Percentiles rank a stretch among this genome's conserved stretches.
Evolutionary conservation across 768 basidiomycete species (phyloP).

Genomic region (Gelatoporia subvermispora): DNA sequence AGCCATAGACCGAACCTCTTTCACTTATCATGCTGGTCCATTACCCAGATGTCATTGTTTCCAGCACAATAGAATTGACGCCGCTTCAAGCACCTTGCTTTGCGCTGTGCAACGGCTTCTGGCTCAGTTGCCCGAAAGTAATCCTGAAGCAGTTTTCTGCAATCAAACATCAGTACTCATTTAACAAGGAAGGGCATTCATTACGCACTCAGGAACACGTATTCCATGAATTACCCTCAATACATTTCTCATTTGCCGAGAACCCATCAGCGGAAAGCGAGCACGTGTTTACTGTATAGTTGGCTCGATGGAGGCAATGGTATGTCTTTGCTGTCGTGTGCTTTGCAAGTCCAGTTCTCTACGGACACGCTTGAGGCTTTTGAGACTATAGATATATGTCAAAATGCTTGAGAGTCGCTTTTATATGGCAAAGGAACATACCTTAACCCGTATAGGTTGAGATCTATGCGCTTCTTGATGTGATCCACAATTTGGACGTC

Average conservation of each 20-base stretch:
- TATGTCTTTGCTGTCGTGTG: background rate
- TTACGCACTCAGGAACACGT: background rate
- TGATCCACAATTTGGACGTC: background rate
- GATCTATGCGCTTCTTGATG: background rate
- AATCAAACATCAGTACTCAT: background rate
- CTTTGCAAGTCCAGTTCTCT: background rate
- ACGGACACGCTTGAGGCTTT: background rate
- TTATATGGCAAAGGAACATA: background rate
- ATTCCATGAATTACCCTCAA: background rate
- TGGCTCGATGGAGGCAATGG: background rate
- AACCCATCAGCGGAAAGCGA: background rate
- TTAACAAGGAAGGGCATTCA: no score
- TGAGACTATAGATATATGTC: background rate
- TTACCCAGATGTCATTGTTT: conserved; percentile 31
- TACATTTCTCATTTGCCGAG: background rate
- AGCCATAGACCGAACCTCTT: conserved; percentile 32
- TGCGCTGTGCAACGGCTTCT: background rate
- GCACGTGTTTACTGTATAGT: background rate
- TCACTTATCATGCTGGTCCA: conserved; percentile 49
- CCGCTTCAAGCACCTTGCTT: conserved; percentile 19
- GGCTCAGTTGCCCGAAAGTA: no score
- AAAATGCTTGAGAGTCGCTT: background rate
- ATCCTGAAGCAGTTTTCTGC: background rate
- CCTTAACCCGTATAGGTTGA: background rate
- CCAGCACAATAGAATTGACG: conserved; percentile 36